Evolutionary conservation across 306 rosid genomes (phyloP).

Genomic region (Lablab purpureus): DNA sequence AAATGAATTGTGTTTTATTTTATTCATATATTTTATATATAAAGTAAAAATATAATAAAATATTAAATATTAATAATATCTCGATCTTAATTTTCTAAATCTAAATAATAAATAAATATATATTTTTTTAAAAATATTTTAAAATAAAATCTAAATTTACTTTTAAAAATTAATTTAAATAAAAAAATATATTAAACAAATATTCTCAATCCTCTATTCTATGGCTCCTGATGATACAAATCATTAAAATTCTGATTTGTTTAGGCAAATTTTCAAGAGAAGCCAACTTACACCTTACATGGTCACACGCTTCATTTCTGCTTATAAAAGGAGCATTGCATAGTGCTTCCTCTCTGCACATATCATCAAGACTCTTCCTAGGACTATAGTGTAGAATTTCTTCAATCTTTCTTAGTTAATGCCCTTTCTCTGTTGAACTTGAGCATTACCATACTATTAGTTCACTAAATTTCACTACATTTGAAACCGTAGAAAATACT

Average conservation of each 20-base stretch:
- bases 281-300: neutral
- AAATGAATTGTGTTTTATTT: too few relatives aligned
- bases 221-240: slow-evolving; percentile 1
- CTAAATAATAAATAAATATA: too few relatives aligned
- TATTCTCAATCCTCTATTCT: too few relatives aligned
- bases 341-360: neutral
- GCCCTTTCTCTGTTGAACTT: neutral
- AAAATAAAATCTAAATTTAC: too few relatives aligned
- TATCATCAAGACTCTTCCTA: neutral
- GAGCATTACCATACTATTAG: neutral
- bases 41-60: too few relatives aligned
- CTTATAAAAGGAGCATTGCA: neutral
- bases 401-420: neutral
- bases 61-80: too few relatives aligned
- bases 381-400: neutral
- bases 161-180: too few relatives aligned
- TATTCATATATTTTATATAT: too few relatives aligned
- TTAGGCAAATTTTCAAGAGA: too few relatives aligned
- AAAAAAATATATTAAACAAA: too few relatives aligned
- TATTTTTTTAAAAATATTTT: too few relatives aligned
- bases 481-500: neutral
- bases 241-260: neutral
- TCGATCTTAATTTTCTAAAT: too few relatives aligned
- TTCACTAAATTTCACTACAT: neutral
- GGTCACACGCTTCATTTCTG: neutral